Evolutionary conservation across 768 basidiomycete genomes (phyloP).

Genomic region (Macrocybe gigantea): DNA sequence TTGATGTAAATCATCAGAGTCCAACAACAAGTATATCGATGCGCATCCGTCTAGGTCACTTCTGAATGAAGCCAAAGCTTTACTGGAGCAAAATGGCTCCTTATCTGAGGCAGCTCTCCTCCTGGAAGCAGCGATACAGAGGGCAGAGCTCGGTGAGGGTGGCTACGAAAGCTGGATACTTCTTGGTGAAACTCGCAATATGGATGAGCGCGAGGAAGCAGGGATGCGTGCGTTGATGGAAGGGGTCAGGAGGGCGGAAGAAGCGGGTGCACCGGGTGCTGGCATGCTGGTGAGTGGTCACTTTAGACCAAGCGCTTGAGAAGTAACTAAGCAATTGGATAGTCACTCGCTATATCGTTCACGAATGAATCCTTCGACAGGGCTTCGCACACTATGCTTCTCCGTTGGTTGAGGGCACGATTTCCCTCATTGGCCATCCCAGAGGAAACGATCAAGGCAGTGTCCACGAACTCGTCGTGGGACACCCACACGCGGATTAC

Average conservation of each 20-base stretch:
- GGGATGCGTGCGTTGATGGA: conserved; percentile 77
- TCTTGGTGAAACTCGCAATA: conserved; percentile 81
- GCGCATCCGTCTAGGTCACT: conserved; percentile 43
- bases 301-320: background rate
- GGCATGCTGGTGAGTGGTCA: conserved; percentile 64
- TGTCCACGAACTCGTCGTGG: conserved; percentile 65
- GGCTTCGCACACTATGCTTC: conserved; percentile 78
- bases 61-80: conserved; percentile 66
- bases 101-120: conserved; percentile 82
- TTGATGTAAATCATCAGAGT: conserved; percentile 37
- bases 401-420: conserved; percentile 75
- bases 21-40: conserved; percentile 65
- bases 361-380: conserved; percentile 92
- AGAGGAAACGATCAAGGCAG: conserved; percentile 49
- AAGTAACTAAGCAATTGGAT: conserved; percentile 9
- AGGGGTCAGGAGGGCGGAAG: conserved; percentile 63
- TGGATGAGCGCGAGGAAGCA: conserved; percentile 84
- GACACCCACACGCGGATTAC: conserved; percentile 75
- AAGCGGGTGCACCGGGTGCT: conserved; percentile 52
- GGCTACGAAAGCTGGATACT: conserved; percentile 91
- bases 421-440: conserved; percentile 53
- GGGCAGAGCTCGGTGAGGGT: conserved; percentile 72
- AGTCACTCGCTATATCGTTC: conserved; percentile 95
- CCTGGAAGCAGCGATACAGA: conserved; percentile 87
- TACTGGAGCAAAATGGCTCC: conserved; percentile 78